Percentiles rank a stretch among this genome's conserved stretches.
Evolutionary conservation across 176 grass and related monocot species (phyloP).

Genomic region (Bothriochloa decipiens): DNA sequence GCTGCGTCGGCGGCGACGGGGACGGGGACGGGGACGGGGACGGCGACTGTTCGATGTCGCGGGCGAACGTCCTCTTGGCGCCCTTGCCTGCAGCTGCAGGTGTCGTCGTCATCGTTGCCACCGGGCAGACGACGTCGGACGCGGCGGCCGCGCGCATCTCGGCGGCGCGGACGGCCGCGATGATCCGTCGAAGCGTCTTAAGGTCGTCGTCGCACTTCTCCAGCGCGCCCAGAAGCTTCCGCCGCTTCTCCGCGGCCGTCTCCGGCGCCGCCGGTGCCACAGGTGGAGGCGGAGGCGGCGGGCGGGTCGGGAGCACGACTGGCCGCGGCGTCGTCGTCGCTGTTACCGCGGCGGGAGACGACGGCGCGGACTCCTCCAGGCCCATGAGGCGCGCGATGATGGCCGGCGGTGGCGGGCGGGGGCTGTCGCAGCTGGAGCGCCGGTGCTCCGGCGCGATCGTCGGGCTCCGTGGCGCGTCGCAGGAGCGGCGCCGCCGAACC

Average conservation of each 20-base stretch:
- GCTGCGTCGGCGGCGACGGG: neutral
- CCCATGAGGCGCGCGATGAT: conserved; percentile 97
- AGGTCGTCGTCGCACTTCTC: conserved; percentile 99
- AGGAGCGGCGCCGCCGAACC: conserved; percentile 49
- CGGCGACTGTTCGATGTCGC: conserved; percentile 10
- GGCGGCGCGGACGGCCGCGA: conserved; percentile 71
- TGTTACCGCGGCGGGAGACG: conserved; percentile 12
- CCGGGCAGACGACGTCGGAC: conserved; percentile 16
- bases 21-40: neutral
- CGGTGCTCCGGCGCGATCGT: conserved; percentile 73
- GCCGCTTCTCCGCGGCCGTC: conserved; percentile 67
- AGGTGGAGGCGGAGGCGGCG: conserved; percentile 24
- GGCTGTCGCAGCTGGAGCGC: conserved; percentile 60
- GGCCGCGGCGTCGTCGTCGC: neutral
- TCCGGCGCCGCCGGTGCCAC: conserved; percentile 28
- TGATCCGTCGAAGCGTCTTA: conserved; percentile 77
- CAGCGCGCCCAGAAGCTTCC: conserved; percentile 84
- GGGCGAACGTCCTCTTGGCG: conserved; percentile 19
- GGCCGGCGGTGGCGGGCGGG: conserved; percentile 44
- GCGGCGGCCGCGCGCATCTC: conserved; percentile 57
- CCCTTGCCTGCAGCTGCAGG: neutral
- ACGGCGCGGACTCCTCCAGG: conserved; percentile 58
- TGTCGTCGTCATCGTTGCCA: neutral
- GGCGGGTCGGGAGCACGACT: conserved; percentile 20
- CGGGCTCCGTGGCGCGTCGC: conserved; percentile 79